Percentiles rank a stretch among this genome's conserved stretches.
These are phyloP conservation scores for Vitis hybrid DNA, from an alignment of 177 flowering plant species.

Conservation along the genomic window DNA sequence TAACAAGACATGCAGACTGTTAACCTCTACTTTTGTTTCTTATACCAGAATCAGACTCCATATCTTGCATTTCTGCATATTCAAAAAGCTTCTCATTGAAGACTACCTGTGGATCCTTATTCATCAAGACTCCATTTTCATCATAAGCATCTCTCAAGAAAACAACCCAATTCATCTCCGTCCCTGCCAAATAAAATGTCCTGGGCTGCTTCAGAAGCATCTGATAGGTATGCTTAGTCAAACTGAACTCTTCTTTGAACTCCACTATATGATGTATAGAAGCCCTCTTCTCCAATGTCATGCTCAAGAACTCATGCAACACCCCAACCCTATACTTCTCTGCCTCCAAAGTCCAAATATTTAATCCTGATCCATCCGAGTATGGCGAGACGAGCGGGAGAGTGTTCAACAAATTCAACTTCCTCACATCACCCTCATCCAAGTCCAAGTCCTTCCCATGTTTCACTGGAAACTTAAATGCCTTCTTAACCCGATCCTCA, in stretches of 20 bases:
- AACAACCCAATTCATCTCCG: conserved; percentile 94
- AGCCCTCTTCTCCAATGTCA: conserved; percentile 98
- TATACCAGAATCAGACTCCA: conserved; percentile 16
- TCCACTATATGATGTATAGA: conserved; percentile 92
- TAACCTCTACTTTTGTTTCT: not conserved
- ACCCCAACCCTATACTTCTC: conserved; percentile 93
- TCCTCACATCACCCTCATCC: conserved; percentile 61
- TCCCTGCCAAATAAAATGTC: conserved; percentile 88
- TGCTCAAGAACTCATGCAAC: conserved; percentile 88
- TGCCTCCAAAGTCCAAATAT: conserved; percentile 81
- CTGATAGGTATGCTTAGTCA: conserved; percentile 81
- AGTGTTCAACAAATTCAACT: conserved; percentile 62
- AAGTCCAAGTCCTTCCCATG: conserved; percentile 61
- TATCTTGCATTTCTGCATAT: conserved; percentile 54
- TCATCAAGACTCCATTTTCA: conserved; percentile 57
- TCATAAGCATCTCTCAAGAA: conserved; percentile 77
- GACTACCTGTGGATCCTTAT: conserved; percentile 80
- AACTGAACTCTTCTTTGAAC: conserved; percentile 89
- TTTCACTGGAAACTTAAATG: conserved; percentile 62
- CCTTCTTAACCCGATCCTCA: conserved; percentile 68
- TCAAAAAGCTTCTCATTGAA: conserved; percentile 75
- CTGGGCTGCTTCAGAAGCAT: conserved; percentile 85
- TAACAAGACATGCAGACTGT: not conserved
- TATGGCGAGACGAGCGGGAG: conserved; percentile 91
- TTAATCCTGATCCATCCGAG: conserved; percentile 68